Evolutionary conservation across 2,329 filamentous ascomycete genomes (phyloP).

Genomic region (Claviceps sp.): DNA sequence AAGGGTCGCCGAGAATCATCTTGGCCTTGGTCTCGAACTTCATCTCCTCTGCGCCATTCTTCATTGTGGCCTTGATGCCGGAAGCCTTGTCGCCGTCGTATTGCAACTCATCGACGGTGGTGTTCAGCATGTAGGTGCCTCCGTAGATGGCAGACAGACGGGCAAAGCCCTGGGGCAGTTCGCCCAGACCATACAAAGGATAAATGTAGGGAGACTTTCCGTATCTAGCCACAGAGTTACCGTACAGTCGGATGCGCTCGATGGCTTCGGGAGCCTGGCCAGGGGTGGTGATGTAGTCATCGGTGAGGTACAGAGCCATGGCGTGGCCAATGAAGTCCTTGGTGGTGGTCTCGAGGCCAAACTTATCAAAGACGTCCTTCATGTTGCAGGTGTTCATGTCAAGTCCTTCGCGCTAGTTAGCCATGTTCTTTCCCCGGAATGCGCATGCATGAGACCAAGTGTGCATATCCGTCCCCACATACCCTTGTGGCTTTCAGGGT

Average conservation of each 20-base stretch:
- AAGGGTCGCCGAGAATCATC: constrained; percentile 91
- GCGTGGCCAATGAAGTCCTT: constrained; percentile 95
- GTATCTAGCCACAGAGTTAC: constrained; percentile 93
- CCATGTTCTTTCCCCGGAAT: not conserved
- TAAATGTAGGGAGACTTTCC: constrained; percentile 99
- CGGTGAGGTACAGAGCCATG: constrained; percentile 90
- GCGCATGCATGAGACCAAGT: not conserved
- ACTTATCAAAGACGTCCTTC: constrained; percentile 99
- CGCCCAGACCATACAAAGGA: constrained; percentile 90
- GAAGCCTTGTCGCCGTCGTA: constrained; percentile 78
- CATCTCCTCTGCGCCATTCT: constrained; percentile 67
- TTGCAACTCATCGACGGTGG: constrained; percentile 75
- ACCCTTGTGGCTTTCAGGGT: constrained; percentile 86
- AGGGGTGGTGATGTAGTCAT: constrained; percentile 65
- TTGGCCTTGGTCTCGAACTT: constrained; percentile 93
- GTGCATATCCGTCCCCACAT: not conserved
- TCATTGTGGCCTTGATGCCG: constrained; percentile 97
- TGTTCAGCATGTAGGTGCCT: constrained; percentile 99
- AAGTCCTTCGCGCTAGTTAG: constrained; percentile 44
- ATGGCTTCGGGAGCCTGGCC: constrained; percentile 75
- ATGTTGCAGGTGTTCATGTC: constrained; percentile 70
- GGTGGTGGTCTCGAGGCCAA: constrained; percentile 76
- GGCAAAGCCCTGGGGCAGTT: constrained; percentile 94
- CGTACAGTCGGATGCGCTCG: constrained; percentile 87
- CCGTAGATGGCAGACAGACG: constrained; percentile 97